phyloP scores from a whole-genome alignment of 257 asterid species.

The Penstemon eatonii region DNA sequence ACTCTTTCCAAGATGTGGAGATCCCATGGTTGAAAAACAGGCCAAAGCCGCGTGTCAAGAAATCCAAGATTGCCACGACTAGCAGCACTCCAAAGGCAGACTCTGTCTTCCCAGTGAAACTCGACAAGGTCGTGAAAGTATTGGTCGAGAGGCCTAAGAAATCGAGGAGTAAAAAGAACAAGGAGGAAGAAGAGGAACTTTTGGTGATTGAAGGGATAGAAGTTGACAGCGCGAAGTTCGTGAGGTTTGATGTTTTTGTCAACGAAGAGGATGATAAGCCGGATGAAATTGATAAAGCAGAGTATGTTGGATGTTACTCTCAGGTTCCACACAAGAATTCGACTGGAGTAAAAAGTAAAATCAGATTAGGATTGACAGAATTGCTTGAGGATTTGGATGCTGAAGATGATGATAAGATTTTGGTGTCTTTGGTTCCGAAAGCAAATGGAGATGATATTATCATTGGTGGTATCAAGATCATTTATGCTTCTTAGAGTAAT shows the following conservation, averaged over 20 bases:
- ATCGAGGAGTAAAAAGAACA: conserved; percentile 31
- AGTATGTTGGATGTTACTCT: conserved; percentile 43
- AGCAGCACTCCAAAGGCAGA: background rate
- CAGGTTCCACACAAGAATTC: conserved; percentile 42
- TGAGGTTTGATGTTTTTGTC: conserved; percentile 29
- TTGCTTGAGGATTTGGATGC: conserved; percentile 45
- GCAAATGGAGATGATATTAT: conserved; percentile 33
- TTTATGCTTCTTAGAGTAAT: conserved; percentile 26
- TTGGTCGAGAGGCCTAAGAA: conserved; percentile 31
- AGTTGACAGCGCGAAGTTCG: conserved; percentile 6
- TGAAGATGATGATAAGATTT: conserved; percentile 45
- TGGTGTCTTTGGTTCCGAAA: conserved; percentile 49
- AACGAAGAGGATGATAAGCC: conserved; percentile 30
- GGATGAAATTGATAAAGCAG: conserved; percentile 42
- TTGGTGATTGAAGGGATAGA: conserved; percentile 21
- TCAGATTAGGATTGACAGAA: conserved; percentile 37
- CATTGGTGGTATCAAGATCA: conserved; percentile 47
- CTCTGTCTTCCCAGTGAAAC: background rate
- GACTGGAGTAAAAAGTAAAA: conserved; percentile 22
- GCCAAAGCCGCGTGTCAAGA: background rate
- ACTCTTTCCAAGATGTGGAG: conserved; percentile 9
- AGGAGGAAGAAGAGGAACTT: conserved; percentile 21
- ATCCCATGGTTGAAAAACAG: background rate
- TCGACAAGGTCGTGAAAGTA: background rate
- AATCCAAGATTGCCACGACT: background rate